These are phyloP conservation scores for Fomitopsis pulvina DNA, from an alignment of 768 basidiomycete genomes.

Conservation along the genomic window DNA sequence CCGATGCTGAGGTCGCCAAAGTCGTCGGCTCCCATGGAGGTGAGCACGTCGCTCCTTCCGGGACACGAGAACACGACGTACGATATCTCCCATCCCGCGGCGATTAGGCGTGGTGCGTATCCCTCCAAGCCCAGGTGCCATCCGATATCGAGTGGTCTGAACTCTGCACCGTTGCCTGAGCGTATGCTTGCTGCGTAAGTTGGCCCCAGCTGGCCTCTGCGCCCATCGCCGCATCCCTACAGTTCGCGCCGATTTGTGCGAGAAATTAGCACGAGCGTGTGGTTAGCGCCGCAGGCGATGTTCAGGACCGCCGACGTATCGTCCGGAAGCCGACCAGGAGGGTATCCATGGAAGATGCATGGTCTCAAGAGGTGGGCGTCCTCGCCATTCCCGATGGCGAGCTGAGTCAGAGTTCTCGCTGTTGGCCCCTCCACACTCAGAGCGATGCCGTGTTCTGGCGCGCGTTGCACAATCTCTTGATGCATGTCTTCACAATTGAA, in stretches of 20 bases:
- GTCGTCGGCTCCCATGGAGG: slow-evolving; percentile 73
- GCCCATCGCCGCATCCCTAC: slow-evolving; percentile 74
- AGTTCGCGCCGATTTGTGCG: slow-evolving; percentile 34
- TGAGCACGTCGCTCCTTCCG: slow-evolving; percentile 41
- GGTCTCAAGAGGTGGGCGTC: slow-evolving; percentile 35
- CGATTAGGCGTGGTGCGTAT: slow-evolving; percentile 44
- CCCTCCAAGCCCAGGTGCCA: slow-evolving; percentile 28
- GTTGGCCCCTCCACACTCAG: too few relatives aligned
- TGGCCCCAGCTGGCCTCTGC: slow-evolving; percentile 65
- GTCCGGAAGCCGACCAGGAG: slow-evolving; percentile 20
- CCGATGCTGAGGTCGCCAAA: slow-evolving; percentile 75
- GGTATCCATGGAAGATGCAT: slow-evolving; percentile 26
- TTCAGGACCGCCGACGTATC: slow-evolving; percentile 30
- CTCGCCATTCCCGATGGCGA: slow-evolving; percentile 31
- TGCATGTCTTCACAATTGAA: too few relatives aligned
- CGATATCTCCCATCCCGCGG: slow-evolving; percentile 80
- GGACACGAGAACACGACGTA: slow-evolving; percentile 54
- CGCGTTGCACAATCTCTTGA: too few relatives aligned
- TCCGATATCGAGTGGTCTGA: slow-evolving; percentile 44
- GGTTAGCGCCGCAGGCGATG: slow-evolving; percentile 71
- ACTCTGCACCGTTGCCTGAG: slow-evolving; percentile 26
- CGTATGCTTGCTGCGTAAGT: slow-evolving; percentile 14
- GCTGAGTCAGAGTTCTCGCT: too few relatives aligned
- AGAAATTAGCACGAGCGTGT: slow-evolving; percentile 61
- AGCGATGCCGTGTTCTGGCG: too few relatives aligned